phyloP scores from a whole-genome alignment of 2,329 filamentous ascomycete genomes.

The Didymella exigua region DNA sequence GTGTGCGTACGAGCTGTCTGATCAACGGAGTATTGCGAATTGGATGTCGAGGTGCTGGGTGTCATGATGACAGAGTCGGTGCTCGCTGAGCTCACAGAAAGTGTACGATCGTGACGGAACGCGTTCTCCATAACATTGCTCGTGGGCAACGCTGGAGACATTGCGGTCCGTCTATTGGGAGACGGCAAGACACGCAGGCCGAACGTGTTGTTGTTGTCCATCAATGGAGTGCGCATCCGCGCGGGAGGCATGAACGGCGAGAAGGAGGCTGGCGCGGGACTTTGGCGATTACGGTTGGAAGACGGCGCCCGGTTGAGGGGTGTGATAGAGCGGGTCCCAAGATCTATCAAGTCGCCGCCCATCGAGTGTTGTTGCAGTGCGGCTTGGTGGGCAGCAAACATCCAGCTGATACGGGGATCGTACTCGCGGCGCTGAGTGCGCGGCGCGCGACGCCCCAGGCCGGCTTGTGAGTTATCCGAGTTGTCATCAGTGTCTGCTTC shows the following conservation, averaged over 20 bases:
- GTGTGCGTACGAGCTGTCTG: constrained; percentile 37
- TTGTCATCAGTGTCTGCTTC: constrained; percentile 48
- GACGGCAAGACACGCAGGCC: constrained; percentile 36
- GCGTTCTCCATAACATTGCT: constrained; percentile 21
- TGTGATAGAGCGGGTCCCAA: constrained; percentile 47
- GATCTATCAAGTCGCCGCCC: constrained; percentile 41
- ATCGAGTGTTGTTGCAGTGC: constrained; percentile 45
- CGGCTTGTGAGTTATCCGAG: constrained; percentile 47
- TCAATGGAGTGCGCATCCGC: constrained; percentile 43
- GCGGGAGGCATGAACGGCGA: constrained; percentile 45
- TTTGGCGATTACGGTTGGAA: constrained; percentile 47
- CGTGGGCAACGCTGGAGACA: constrained; percentile 29
- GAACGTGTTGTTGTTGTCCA: constrained; percentile 38
- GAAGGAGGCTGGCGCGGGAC: constrained; percentile 41
- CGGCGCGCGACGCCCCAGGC: constrained; percentile 27
- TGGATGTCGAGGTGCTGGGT: constrained; percentile 36
- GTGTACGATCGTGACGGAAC: constrained; percentile 30
- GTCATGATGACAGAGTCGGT: constrained; percentile 38
- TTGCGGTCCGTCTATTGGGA: constrained; percentile 36
- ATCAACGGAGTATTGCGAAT: constrained; percentile 35
- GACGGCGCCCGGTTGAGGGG: constrained; percentile 49
- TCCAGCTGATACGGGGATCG: constrained; percentile 49
- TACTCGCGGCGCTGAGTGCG: constrained; percentile 44
- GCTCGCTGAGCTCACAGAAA: constrained; percentile 38
- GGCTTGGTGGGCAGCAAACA: constrained; percentile 50